phyloP scores from a whole-genome alignment of 2,329 filamentous ascomycete species.

The Cercospora sp. region DNA sequence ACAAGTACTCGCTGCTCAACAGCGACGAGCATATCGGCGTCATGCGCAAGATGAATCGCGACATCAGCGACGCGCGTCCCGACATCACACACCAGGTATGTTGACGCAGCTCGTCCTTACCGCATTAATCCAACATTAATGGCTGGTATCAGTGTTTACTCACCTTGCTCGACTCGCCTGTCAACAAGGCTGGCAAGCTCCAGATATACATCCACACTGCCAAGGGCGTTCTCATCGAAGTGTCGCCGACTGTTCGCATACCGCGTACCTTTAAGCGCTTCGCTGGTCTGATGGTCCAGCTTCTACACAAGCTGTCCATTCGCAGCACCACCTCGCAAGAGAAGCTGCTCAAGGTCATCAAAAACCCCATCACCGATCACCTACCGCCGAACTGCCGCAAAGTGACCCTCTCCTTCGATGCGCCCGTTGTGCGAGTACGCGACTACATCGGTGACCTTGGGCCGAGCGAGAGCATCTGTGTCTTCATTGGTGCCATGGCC shows the following conservation, averaged over 20 bases:
- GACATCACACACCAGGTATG: constrained; percentile 96
- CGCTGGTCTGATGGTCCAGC: constrained; percentile 96
- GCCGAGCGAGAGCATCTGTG: constrained; percentile 88
- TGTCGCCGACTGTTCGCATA: constrained; percentile 96
- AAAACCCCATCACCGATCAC: constrained; percentile 96
- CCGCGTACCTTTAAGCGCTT: constrained; percentile 99
- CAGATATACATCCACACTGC: constrained; percentile 99
- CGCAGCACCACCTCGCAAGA: constrained; percentile 95
- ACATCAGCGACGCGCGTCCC: constrained; percentile 95
- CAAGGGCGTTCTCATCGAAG: constrained; percentile 95
- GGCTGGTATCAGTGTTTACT: constrained; percentile 73
- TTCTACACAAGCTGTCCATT: constrained; percentile 92
- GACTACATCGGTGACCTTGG: constrained; percentile 82
- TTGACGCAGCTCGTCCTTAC: constrained; percentile 17
- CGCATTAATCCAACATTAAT: constrained; percentile 29
- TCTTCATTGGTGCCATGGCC: constrained; percentile 98
- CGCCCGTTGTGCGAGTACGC: constrained; percentile 78
- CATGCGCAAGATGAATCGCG: constrained; percentile 99
- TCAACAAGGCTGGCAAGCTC: constrained; percentile 96
- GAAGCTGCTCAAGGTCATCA: constrained; percentile 95
- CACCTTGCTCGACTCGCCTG: constrained; percentile 92
- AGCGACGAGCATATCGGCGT: constrained; percentile 99
- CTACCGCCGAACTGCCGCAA: constrained; percentile 96
- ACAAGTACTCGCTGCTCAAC: constrained; percentile 93
- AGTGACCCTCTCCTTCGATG: constrained; percentile 93